These are phyloP conservation scores for Sclerotinia spermophila DNA, from an alignment of 2,329 filamentous ascomycete genomes.

Conservation along the genomic window DNA sequence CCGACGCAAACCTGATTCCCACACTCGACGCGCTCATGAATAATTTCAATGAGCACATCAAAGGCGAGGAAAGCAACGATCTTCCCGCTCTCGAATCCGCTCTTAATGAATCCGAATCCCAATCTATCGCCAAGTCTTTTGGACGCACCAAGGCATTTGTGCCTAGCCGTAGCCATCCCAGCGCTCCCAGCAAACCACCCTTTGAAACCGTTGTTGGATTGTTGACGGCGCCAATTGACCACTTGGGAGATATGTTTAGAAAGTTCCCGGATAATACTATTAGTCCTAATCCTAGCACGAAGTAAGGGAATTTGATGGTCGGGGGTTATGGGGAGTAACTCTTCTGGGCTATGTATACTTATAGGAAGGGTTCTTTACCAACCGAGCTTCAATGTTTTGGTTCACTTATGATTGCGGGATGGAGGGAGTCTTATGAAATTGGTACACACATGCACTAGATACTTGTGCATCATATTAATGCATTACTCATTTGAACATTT, in stretches of 20 bases:
- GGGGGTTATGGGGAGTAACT: neutral
- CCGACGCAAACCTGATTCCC: slow-evolving; percentile 43
- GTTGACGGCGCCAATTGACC: slow-evolving; percentile 54
- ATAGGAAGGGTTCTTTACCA: too few relatives aligned
- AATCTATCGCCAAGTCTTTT: slow-evolving; percentile 44
- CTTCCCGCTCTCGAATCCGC: slow-evolving; percentile 46
- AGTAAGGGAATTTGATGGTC: neutral
- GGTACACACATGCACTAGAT: neutral
- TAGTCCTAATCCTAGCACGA: slow-evolving; percentile 21
- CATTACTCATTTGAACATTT: neutral
- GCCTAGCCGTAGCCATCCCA: slow-evolving; percentile 38
- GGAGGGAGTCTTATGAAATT: neutral
- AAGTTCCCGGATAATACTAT: slow-evolving; percentile 47
- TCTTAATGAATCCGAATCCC: slow-evolving; percentile 39
- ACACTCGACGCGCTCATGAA: slow-evolving; percentile 45
- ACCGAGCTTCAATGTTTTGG: too few relatives aligned
- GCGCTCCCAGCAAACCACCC: slow-evolving; percentile 41
- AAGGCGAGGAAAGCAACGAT: slow-evolving; percentile 49
- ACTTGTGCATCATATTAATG: neutral
- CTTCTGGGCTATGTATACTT: too few relatives aligned
- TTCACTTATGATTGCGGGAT: neutral
- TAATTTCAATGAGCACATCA: slow-evolving; percentile 45
- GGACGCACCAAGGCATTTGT: slow-evolving; percentile 51
- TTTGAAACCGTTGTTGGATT: slow-evolving; percentile 55
- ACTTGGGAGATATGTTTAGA: slow-evolving; percentile 51